phyloP scores from a whole-genome alignment of 345 rosid species.

The Reutealis trisperma region DNA sequence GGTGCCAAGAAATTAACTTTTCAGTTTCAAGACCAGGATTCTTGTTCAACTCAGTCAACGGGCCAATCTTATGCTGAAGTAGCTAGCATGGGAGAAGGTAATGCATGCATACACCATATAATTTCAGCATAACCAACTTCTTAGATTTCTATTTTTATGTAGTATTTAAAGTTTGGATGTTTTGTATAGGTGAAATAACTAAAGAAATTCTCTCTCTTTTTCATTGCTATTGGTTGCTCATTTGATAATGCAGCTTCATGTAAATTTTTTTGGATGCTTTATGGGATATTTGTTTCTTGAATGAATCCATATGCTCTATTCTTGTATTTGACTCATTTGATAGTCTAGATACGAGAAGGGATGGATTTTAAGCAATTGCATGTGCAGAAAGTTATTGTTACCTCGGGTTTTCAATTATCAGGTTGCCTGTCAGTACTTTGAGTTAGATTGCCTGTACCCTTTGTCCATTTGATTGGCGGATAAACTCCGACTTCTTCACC shows the following conservation, averaged over 20 bases:
- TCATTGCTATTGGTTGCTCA: not conserved
- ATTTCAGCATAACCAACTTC: conserved; percentile 37
- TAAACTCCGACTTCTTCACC: not conserved
- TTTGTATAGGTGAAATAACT: not conserved
- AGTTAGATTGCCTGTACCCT: not conserved
- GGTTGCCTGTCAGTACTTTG: not conserved
- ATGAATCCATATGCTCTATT: not conserved
- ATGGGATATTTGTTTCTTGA: not conserved
- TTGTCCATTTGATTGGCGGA: not conserved
- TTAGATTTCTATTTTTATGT: conserved; percentile 1
- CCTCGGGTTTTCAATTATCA: not conserved
- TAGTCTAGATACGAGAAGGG: not conserved
- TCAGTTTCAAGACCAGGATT: conserved; percentile 62
- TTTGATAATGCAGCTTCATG: too few relatives aligned
- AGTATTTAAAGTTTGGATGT: not conserved
- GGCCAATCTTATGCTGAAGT: conserved; percentile 66
- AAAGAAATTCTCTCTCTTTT: not conserved
- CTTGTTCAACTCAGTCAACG: conserved; percentile 69
- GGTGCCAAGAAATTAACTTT: conserved; percentile 48
- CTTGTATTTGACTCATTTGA: not conserved
- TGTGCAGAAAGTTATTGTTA: not conserved
- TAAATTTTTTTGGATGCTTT: not conserved
- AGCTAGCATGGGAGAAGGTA: conserved; percentile 49
- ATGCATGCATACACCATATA: conserved; percentile 28
- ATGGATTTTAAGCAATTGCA: too few relatives aligned